These are phyloP conservation scores for Allium cepa DNA, from an alignment of 106 monocot species.

Conservation along the genomic window DNA sequence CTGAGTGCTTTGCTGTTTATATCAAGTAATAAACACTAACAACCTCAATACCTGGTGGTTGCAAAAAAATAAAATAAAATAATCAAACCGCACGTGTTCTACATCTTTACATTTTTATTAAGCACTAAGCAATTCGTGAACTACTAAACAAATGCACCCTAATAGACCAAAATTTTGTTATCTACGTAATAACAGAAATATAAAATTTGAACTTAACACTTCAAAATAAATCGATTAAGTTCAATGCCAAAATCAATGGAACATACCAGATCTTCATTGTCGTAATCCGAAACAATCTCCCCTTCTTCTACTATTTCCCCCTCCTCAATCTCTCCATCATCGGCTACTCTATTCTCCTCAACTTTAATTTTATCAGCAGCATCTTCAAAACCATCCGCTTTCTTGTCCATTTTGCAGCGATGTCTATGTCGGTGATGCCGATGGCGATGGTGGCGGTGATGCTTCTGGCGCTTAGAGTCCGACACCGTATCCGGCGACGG, in stretches of 20 bases:
- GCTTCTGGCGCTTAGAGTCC: conserved; percentile 45
- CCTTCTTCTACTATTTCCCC: conserved; percentile 79
- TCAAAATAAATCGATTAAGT: background rate
- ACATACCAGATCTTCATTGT: too few relatives aligned
- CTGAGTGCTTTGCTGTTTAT: too few relatives aligned
- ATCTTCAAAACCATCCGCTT: background rate
- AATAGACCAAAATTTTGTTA: too few relatives aligned
- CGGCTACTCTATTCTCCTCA: conserved; percentile 1
- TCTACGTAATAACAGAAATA: conserved; percentile 4
- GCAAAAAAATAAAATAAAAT: too few relatives aligned
- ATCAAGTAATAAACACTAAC: too few relatives aligned
- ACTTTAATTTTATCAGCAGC: background rate
- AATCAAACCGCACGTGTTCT: too few relatives aligned
- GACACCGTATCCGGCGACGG: conserved; percentile 26
- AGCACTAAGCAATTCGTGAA: too few relatives aligned
- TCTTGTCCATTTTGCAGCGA: conserved; percentile 18
- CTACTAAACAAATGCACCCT: too few relatives aligned
- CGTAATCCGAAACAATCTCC: conserved; percentile 14
- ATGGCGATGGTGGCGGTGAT: conserved; percentile 36
- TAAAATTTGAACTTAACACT: conserved; percentile 16
- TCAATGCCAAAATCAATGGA: too few relatives aligned
- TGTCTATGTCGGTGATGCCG: conserved; percentile 16
- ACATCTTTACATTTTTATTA: too few relatives aligned
- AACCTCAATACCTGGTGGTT: too few relatives aligned
- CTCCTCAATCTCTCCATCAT: conserved; percentile 70